These are phyloP conservation scores for Colletotrichum higginsianum DNA, from an alignment of 2,329 filamentous ascomycete genomes.

Conservation along the genomic window DNA sequence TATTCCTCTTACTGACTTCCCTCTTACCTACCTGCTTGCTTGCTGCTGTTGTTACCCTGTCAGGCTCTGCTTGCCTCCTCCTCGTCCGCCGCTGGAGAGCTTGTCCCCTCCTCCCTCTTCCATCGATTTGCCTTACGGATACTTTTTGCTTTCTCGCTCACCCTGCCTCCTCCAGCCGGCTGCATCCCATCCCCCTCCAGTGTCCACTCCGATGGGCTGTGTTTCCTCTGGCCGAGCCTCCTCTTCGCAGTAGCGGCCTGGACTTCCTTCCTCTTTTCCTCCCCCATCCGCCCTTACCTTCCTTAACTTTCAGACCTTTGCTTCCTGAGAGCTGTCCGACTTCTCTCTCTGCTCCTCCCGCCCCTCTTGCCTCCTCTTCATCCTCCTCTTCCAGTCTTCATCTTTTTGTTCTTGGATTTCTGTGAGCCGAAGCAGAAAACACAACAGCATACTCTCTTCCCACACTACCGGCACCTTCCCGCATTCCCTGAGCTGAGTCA, in stretches of 20 bases:
- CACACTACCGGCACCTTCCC: neutral
- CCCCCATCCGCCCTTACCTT: conserved; percentile 29
- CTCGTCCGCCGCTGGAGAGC: conserved; percentile 8
- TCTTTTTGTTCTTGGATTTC: conserved; percentile 32
- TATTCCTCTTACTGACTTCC: conserved; percentile 2
- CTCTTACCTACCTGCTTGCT: neutral
- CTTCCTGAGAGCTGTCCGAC: conserved; percentile 6
- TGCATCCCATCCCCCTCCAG: conserved; percentile 26
- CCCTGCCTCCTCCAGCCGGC: conserved; percentile 20
- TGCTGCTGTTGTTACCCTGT: neutral
- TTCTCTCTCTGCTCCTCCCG: neutral
- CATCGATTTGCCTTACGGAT: conserved; percentile 3
- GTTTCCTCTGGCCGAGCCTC: conserved; percentile 38
- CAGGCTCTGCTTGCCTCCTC: conserved; percentile 13
- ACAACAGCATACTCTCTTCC: conserved; percentile 2
- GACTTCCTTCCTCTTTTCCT: conserved; percentile 26
- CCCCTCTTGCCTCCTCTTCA: neutral
- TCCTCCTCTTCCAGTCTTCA: conserved; percentile 5
- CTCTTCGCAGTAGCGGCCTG: conserved; percentile 10
- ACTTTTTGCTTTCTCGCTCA: conserved; percentile 23
- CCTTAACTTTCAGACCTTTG: conserved; percentile 1
- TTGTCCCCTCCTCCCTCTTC: neutral
- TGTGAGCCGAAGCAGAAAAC: conserved; percentile 1
- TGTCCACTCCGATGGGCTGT: conserved; percentile 36
- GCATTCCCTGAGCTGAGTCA: conserved; percentile 22